These are phyloP conservation scores for Sugiyamaella floridensis DNA, from an alignment of 805 yeast genomes.

Conservation along the genomic window DNA sequence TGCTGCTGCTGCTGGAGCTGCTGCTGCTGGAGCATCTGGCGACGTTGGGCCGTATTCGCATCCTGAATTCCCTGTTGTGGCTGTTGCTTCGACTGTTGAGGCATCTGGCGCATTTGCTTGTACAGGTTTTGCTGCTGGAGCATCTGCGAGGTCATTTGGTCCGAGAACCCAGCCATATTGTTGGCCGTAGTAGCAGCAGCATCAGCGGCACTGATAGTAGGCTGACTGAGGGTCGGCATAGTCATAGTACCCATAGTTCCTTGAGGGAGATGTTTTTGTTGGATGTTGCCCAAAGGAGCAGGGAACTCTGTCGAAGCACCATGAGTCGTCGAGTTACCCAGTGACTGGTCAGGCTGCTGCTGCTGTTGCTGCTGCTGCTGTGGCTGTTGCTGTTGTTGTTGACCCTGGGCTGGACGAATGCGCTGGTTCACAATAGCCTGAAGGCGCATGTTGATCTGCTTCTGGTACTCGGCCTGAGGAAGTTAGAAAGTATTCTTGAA, in stretches of 20 bases:
- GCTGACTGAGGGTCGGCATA: not conserved
- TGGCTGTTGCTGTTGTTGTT: not conserved
- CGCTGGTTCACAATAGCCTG: not conserved
- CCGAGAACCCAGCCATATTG: not conserved
- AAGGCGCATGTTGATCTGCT: not conserved
- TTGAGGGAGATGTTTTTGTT: not conserved
- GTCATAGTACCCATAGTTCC: not conserved
- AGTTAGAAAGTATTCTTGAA: no score
- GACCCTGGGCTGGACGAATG: not conserved
- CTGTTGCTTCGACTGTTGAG: not conserved
- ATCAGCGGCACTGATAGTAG: not conserved
- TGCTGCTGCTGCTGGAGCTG: constrained; percentile 15
- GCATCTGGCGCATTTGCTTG: not conserved
- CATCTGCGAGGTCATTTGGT: constrained; percentile 4
- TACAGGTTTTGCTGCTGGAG: not conserved
- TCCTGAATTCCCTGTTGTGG: constrained; percentile 8
- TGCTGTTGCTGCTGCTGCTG: not conserved
- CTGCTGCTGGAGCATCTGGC: constrained; percentile 17
- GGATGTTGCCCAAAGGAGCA: not conserved
- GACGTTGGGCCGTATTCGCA: constrained; percentile 13
- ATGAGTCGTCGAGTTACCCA: not conserved
- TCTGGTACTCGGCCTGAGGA: not conserved
- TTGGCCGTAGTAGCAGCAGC: not conserved
- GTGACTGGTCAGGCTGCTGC: not conserved
- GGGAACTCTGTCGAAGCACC: not conserved